Conservation (phyloP, 73 alveolate species). For the Paramecium pentaurelia region DNA sequence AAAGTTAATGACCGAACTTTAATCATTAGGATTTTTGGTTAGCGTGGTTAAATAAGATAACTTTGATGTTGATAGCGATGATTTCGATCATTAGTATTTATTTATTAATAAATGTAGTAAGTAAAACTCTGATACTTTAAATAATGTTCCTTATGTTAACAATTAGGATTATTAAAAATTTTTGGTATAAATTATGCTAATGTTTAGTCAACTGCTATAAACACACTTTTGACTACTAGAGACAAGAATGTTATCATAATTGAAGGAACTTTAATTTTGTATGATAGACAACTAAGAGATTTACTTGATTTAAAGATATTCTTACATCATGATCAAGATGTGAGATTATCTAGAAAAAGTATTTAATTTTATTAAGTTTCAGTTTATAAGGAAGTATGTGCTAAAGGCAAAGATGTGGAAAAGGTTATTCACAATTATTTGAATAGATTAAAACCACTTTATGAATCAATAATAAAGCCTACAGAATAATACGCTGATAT, state of each 20-base stretch:
- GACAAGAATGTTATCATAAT: conserved; percentile 69
- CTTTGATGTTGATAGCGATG: conserved; percentile 14
- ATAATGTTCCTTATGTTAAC: neutral
- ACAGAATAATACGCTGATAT: conserved; percentile 91
- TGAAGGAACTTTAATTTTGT: conserved; percentile 90
- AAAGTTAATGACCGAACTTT: neutral
- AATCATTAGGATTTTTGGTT: neutral
- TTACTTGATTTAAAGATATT: conserved; percentile 81
- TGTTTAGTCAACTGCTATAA: neutral
- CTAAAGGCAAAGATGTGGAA: neutral
- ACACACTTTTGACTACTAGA: neutral
- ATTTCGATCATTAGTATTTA: neutral
- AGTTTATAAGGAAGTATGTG: conserved; percentile 37
- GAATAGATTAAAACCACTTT: conserved; percentile 87
- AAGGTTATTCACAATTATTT: neutral
- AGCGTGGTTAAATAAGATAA: neutral
- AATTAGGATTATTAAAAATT: neutral
- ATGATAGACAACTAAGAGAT: conserved; percentile 71
- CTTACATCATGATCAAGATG: conserved; percentile 92
- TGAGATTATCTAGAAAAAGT: conserved; percentile 87
- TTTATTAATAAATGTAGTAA: neutral
- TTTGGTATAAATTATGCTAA: neutral
- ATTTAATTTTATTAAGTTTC: neutral
- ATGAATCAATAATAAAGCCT: conserved; percentile 86
- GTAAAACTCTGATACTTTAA: neutral